Base-by-base conservation (phyloP, 305 asterid species). In the Fraxinus latifolia region DNA sequence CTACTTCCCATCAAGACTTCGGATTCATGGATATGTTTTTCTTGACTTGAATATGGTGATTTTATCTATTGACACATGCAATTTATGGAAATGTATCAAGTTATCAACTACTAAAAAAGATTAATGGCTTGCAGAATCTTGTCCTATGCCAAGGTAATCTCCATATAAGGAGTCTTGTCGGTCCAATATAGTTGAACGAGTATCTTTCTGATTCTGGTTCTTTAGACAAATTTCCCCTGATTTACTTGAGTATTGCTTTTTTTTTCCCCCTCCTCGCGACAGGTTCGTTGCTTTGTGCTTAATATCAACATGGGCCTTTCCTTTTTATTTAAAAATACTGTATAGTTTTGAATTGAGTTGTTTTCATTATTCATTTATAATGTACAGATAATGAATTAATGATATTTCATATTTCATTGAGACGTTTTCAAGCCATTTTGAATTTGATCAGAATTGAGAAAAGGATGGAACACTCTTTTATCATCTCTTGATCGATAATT, bases 351-450 rank as follows among this genome's bases (percentile, higher is more conserved):
- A 14, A 17, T 27, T 68, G 55, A 29, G 77, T 29, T 76, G 81
- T 37, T 62, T 53, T 81, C 77, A 71, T 84, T 76, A 7, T 83
- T 80, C 72, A 50, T 71, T 33, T 33, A 33, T 33, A 33, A 4
- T 33, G 23, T 83, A 9, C 58, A 71, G 39, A 83, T 79, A 42
- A 80, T 80, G 80, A 42, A 42, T 42, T 42, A 3, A 42, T 42
- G 53, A 42, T 42, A 42, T 42, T 42, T 42, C 53, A 42, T 42
- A 42, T 11, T 42, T 42, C 53, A 42, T 80, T 74, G 36, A 62
- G 27, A 67, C 60, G 32, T 83, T 84, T 80, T 87, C 85, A 84
- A 60, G 79, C 37, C 82, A 85, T 80, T 39, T 78, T 44, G 21
- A 62, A 17, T 71, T 3, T 79, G 19, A 1, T 21, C 14, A 7